Conservation (phyloP, 2,329 filamentous ascomycete genomes). For the Aspergillus niger region DNA sequence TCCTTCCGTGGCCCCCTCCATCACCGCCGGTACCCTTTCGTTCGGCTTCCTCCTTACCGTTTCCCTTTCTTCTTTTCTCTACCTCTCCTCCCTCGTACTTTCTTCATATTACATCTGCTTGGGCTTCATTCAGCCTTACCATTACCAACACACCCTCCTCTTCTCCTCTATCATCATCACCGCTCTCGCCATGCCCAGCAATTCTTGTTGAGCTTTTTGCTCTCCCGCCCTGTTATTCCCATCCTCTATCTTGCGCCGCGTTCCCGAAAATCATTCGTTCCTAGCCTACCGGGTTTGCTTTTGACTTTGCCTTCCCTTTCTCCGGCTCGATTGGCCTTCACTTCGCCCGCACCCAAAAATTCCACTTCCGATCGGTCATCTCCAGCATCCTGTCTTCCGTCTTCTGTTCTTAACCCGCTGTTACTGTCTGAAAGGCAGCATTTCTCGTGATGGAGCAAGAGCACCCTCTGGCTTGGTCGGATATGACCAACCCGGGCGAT, state of each 20-base stretch:
- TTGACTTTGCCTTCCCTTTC: neutral
- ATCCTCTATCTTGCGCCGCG: neutral
- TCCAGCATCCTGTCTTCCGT: neutral
- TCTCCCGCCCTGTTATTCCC: neutral
- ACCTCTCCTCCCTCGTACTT: neutral
- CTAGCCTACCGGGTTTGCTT: neutral
- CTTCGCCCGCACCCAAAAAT: neutral
- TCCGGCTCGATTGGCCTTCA: neutral
- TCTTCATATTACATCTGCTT: conserved; percentile 1
- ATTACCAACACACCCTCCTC: neutral
- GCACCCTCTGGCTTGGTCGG: conserved; percentile 29
- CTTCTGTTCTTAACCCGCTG: no score
- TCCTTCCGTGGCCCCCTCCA: neutral
- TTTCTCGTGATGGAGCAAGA: conserved; percentile 41
- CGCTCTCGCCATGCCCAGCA: conserved; percentile 11
- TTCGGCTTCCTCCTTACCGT: conserved; percentile 3
- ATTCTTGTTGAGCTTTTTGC: conserved; percentile 7
- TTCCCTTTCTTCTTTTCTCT: neutral
- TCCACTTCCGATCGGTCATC: neutral
- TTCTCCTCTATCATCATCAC: neutral
- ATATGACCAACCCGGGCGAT: conserved; percentile 43
- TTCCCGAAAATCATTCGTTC: neutral
- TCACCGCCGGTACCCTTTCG: neutral
- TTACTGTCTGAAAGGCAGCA: neutral
- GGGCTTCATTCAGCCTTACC: neutral